These are phyloP conservation scores for Fraxinus anomala DNA, from an alignment of 257 asterid species.

Conservation along the genomic window DNA sequence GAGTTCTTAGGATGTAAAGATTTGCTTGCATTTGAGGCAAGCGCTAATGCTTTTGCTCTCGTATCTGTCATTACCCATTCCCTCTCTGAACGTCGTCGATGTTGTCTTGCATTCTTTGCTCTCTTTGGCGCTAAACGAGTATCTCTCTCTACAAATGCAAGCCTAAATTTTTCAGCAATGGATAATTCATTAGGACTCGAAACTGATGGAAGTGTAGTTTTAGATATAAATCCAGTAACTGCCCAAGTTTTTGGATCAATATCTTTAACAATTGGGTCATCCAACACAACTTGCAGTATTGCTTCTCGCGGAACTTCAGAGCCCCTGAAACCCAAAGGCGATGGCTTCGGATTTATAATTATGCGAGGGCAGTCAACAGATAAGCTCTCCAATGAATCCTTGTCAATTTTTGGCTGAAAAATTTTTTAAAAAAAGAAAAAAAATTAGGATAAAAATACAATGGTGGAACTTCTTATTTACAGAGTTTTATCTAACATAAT, in stretches of 20 bases:
- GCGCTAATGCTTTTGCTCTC: constrained; percentile 75
- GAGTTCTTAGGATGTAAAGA: constrained; percentile 49
- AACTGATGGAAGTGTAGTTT: constrained; percentile 28
- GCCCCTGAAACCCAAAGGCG: constrained; percentile 67
- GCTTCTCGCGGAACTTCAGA: constrained; percentile 78
- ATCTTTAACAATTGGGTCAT: constrained; percentile 61
- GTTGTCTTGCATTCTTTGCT: constrained; percentile 93
- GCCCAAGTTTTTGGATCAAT: constrained; percentile 85
- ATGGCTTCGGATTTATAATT: constrained; percentile 71
- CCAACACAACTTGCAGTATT: constrained; percentile 45
- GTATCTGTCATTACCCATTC: constrained; percentile 61
- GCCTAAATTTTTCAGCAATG: constrained; percentile 88
- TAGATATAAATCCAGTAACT: constrained; percentile 41
- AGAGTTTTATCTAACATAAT: background rate
- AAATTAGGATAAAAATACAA: background rate
- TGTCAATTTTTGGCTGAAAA: constrained; percentile 71
- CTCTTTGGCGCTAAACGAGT: constrained; percentile 91
- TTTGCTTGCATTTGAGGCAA: constrained; percentile 68
- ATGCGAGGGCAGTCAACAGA: constrained; percentile 77
- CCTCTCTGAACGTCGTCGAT: constrained; percentile 81
- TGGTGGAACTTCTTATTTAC: background rate
- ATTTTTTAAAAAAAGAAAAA: background rate
- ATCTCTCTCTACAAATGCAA: constrained; percentile 88
- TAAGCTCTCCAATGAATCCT: constrained; percentile 64
- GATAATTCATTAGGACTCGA: constrained; percentile 53